These are phyloP conservation scores for Taphrina communis DNA, from an alignment of 1,139 yeast species.

Conservation along the genomic window DNA sequence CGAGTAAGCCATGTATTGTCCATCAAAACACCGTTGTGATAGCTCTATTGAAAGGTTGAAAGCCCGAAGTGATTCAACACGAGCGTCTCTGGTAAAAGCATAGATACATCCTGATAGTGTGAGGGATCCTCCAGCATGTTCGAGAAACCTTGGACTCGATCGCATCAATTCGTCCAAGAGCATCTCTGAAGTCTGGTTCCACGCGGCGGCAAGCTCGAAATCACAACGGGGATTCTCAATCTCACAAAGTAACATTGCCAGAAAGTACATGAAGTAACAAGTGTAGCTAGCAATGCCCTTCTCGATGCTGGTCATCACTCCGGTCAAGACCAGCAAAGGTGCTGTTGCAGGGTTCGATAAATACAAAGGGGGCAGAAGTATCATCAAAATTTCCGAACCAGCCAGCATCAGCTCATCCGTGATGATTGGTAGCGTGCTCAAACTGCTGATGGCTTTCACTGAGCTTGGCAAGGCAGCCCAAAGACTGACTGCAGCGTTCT, in stretches of 20 bases:
- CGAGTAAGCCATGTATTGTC: constrained; percentile 32
- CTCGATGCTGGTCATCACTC: constrained; percentile 10
- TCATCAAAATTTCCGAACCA: constrained; percentile 15
- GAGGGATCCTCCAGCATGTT: constrained; percentile 13
- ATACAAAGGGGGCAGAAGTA: constrained; percentile 14
- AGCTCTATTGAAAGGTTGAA: constrained; percentile 11
- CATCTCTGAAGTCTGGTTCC: constrained; percentile 6
- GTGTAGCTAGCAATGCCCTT: constrained; percentile 18
- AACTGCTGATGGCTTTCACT: neutral
- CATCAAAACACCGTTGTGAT: constrained; percentile 30
- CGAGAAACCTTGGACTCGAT: neutral
- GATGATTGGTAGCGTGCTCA: constrained; percentile 15
- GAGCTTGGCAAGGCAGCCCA: constrained; percentile 19
- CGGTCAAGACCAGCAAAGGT: constrained; percentile 14
- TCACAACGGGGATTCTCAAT: constrained; percentile 17
- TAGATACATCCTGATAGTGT: constrained; percentile 18
- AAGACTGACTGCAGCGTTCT: constrained; percentile 7
- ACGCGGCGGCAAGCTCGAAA: constrained; percentile 7
- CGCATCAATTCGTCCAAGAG: constrained; percentile 28
- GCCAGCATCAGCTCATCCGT: constrained; percentile 16
- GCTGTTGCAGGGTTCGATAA: constrained; percentile 11
- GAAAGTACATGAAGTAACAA: constrained; percentile 25
- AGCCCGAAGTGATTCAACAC: constrained; percentile 4
- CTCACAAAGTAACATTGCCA: constrained; percentile 18
- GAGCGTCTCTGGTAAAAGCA: constrained; percentile 19